Conservation (phyloP, 345 rosid genomes). For the Limnanthes douglasii region DNA sequence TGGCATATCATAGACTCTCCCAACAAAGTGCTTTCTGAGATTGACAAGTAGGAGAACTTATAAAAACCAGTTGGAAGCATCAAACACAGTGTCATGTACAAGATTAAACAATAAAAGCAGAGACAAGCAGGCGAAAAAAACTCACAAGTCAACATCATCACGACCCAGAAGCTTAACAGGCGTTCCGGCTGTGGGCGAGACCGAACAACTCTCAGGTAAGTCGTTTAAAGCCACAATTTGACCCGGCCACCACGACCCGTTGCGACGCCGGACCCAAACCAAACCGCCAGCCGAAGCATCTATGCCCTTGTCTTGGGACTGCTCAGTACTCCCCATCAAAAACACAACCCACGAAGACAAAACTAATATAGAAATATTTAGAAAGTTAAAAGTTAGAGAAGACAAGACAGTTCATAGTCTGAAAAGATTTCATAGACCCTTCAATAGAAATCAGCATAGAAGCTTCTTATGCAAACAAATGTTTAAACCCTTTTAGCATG, state of each 20-base stretch:
- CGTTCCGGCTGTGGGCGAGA: slow-evolving; percentile 91
- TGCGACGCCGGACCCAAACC: slow-evolving; percentile 97
- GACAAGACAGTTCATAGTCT: slow-evolving; percentile 3
- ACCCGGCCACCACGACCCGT: slow-evolving; percentile 99
- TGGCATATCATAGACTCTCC: too few species aligned
- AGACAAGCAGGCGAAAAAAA: neutral
- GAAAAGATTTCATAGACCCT: slow-evolving; percentile 11
- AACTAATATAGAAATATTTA: neutral
- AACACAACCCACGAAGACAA: neutral
- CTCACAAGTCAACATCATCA: slow-evolving; percentile 95
- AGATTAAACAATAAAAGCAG: too few species aligned
- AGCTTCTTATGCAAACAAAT: slow-evolving; percentile 10
- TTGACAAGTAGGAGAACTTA: too few species aligned
- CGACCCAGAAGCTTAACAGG: slow-evolving; percentile 99
- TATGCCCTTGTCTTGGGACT: slow-evolving; percentile 36
- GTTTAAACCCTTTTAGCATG: slow-evolving; percentile 12
- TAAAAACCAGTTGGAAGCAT: too few species aligned
- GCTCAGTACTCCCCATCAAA: slow-evolving; percentile 66
- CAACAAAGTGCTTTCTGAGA: too few species aligned
- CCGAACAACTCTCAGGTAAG: slow-evolving; percentile 49
- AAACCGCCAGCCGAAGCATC: slow-evolving; percentile 82
- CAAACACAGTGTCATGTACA: too few species aligned
- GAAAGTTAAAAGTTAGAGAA: slow-evolving; percentile 11
- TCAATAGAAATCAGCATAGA: neutral
- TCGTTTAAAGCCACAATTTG: slow-evolving; percentile 81